Base-by-base conservation (phyloP, 1,284 basidiomycete species). In the Irpex sp. region DNA sequence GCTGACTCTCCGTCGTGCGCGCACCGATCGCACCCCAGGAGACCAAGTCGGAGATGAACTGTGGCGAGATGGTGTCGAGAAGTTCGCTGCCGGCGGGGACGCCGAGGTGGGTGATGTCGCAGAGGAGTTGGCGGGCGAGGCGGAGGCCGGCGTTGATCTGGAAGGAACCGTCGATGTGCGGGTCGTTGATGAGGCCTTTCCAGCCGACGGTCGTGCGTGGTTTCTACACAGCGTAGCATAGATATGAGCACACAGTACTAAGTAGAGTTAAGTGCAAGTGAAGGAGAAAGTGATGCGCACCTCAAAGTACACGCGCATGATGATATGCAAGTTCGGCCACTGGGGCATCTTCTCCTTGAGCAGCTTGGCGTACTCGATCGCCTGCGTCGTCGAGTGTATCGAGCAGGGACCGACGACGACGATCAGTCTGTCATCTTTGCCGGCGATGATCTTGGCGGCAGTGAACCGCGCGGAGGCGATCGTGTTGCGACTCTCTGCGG, bases 1-100 rank as follows among this genome's bases (percentile, higher is more conserved):
- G 85, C 73, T 97, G 95, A 4, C 89, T 92, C 76, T 97, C 92
- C 60, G 96, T 99, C 14, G 96, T 99, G 60, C 96, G 84, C 2
- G 97, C 96, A 51, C 96, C 96, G 66, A 98, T 98, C 5, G 96
- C 96, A 57, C 96, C 96, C 96, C 96, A 99, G 58, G 93, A 93
- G 71, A 90, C 90, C 60, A 97, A 80, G 70, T 89, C 90, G 53
- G 87, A 80, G 55, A 91, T 85, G 78, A 85, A 93, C 70, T 92
- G 90, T 0, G 93, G 94, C 0, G 92, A 94, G 67, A 96, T 95
- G 57, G 93, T 95, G 75, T 96, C 96, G 61, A 99, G 86, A 51
- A 99, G 85, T 76, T 99, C 97, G 65, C 91, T 94, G 18, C 94
- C 96, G 52, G 98, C 91, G 10, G 96, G 96, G 8, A 99, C 79